These are phyloP conservation scores for Sporothrix humicola DNA, from an alignment of 2,329 filamentous ascomycete genomes.

Conservation along the genomic window DNA sequence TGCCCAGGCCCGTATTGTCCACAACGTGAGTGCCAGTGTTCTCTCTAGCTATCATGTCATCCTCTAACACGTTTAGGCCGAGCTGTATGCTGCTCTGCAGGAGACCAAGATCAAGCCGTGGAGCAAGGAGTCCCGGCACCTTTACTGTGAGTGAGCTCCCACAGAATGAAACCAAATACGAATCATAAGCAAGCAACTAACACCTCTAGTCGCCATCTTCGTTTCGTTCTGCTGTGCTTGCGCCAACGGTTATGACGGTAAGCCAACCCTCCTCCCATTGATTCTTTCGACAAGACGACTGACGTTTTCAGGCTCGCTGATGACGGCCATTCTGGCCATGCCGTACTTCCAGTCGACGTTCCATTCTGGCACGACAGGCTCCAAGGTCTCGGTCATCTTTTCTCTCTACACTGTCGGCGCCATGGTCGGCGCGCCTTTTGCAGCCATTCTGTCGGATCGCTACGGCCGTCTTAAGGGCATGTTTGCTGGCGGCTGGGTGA, in stretches of 20 bases:
- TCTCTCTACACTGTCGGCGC: slow-evolving; percentile 42
- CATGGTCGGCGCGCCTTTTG: slow-evolving; percentile 50
- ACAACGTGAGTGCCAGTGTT: slow-evolving; percentile 27
- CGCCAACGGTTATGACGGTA: slow-evolving; percentile 55
- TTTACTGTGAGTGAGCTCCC: slow-evolving; percentile 47
- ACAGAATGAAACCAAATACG: neutral
- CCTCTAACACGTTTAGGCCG: slow-evolving; percentile 47
- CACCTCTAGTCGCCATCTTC: slow-evolving; percentile 49
- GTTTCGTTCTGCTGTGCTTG: slow-evolving; percentile 54
- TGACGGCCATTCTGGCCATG: slow-evolving; percentile 54
- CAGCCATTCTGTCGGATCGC: slow-evolving; percentile 53
- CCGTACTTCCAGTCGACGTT: slow-evolving; percentile 50
- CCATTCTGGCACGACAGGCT: slow-evolving; percentile 42
- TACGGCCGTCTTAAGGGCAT: slow-evolving; percentile 54
- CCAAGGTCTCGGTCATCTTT: slow-evolving; percentile 7
- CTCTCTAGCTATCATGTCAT: neutral
- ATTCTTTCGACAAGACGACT: neutral
- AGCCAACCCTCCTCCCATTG: neutral
- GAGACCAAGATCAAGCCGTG: slow-evolving; percentile 32
- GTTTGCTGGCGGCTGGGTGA: slow-evolving; percentile 52
- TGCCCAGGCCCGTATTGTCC: slow-evolving; percentile 28
- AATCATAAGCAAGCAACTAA: too few species aligned
- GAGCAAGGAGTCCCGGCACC: slow-evolving; percentile 36
- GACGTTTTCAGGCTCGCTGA: slow-evolving; percentile 46
- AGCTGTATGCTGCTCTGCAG: slow-evolving; percentile 45